Evolutionary conservation across 2,329 filamentous ascomycete genomes (phyloP).

Genomic region (Lachnellula occidentalis): DNA sequence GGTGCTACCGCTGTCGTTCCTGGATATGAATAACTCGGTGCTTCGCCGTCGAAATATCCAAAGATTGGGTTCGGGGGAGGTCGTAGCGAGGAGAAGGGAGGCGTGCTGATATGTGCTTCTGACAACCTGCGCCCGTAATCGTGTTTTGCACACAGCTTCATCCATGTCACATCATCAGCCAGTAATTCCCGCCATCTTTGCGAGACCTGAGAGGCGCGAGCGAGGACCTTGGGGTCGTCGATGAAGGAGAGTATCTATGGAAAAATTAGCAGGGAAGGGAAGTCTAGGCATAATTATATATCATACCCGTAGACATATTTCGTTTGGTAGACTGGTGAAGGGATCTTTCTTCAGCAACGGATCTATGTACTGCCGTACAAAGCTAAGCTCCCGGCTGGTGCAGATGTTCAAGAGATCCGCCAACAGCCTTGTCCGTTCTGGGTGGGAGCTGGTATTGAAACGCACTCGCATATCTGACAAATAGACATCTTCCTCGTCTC

Average conservation of each 20-base stretch:
- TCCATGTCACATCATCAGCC: slow-evolving; percentile 97
- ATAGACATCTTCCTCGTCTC: slow-evolving; percentile 77
- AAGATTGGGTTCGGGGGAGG: slow-evolving; percentile 28
- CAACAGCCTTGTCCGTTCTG: slow-evolving; percentile 73
- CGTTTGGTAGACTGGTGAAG: slow-evolving; percentile 85
- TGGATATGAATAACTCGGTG: slow-evolving; percentile 39
- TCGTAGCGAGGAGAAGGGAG: slow-evolving; percentile 18
- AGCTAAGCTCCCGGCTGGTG: slow-evolving; percentile 90
- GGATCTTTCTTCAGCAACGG: slow-evolving; percentile 94
- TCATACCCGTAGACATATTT: slow-evolving; percentile 75
- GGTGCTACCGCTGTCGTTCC: slow-evolving; percentile 37
- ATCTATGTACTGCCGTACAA: slow-evolving; percentile 93
- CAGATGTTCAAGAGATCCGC: slow-evolving; percentile 89
- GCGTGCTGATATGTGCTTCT: slow-evolving; percentile 21
- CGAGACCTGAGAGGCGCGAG: slow-evolving; percentile 93
- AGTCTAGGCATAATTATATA: background rate
- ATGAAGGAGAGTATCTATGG: slow-evolving; percentile 86
- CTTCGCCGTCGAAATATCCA: slow-evolving; percentile 12
- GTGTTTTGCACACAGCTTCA: slow-evolving; percentile 92
- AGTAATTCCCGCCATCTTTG: slow-evolving; percentile 88
- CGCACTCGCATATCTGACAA: slow-evolving; percentile 72
- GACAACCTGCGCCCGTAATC: slow-evolving; percentile 66
- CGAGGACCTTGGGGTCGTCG: slow-evolving; percentile 91
- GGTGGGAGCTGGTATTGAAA: slow-evolving; percentile 71
- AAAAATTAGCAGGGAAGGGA: slow-evolving; percentile 5